A percentile compares a stretch with the other conserved stretches of the same genome.
These are phyloP conservation scores for Graphilbum ipis-grandicollis DNA, from an alignment of 2,329 filamentous ascomycete genomes.

Conservation along the genomic window DNA sequence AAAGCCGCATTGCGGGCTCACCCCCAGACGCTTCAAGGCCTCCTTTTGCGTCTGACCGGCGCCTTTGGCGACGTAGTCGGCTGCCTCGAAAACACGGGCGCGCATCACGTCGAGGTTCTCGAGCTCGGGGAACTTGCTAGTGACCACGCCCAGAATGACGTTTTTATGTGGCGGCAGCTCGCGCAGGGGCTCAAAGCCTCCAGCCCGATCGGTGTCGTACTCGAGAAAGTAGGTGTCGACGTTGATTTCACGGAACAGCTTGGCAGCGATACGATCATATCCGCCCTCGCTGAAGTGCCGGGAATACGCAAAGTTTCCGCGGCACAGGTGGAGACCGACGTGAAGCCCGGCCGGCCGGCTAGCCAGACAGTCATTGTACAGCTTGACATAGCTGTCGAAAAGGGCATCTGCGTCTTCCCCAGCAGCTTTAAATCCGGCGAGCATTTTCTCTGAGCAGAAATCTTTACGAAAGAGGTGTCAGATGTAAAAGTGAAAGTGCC, in stretches of 20 bases:
- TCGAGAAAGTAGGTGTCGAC: slow-evolving; percentile 34
- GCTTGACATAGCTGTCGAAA: slow-evolving; percentile 51
- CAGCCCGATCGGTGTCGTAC: slow-evolving; percentile 34
- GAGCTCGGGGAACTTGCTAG: slow-evolving; percentile 9
- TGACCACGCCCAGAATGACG: slow-evolving; percentile 40
- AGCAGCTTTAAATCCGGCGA: slow-evolving; percentile 35
- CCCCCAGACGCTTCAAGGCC: slow-evolving; percentile 45
- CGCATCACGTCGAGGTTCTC: slow-evolving; percentile 34
- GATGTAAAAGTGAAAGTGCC: too few relatives aligned
- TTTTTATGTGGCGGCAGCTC: slow-evolving; percentile 43
- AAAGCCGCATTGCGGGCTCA: slow-evolving; percentile 55
- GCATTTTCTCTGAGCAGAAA: slow-evolving; percentile 53
- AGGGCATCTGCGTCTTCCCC: slow-evolving; percentile 46
- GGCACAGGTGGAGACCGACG: slow-evolving; percentile 52
- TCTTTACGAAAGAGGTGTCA: too few relatives aligned
- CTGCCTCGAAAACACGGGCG: slow-evolving; percentile 35
- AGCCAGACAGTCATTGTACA: slow-evolving; percentile 54
- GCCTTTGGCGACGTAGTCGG: slow-evolving; percentile 48
- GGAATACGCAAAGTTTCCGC: slow-evolving; percentile 42
- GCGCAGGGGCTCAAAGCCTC: slow-evolving; percentile 43
- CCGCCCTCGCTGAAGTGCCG: slow-evolving; percentile 47
- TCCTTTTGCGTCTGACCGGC: slow-evolving; percentile 43
- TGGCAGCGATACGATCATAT: slow-evolving; percentile 43
- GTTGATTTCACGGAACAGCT: slow-evolving; percentile 40
- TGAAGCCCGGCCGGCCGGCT: slow-evolving; percentile 48